Base-by-base conservation (phyloP, 1,284 basidiomycete species). In the Sparassis latifolia region DNA sequence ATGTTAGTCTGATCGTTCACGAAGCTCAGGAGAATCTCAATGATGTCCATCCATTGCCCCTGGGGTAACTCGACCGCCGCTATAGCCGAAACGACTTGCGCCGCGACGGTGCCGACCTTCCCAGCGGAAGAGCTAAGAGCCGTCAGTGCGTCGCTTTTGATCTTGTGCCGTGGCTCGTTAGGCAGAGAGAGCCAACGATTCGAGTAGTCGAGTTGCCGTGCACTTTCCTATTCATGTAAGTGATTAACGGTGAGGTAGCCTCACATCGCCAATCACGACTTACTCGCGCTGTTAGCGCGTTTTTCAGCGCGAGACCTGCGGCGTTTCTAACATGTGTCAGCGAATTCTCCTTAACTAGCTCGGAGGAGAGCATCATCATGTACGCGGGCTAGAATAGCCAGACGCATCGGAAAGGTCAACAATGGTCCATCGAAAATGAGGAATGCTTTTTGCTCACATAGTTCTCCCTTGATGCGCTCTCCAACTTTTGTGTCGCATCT, bases 291-390 rank as follows among this genome's bases (percentile, higher is more conserved):
- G 86, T 83, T 52, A 99, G 74, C 53, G 93, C 84, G 69, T 99
- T 99, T 82, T 99, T 99, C 72, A 99, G 78, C 20, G 95, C 95
- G 47, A 99, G 79, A 69, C 93, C 95, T 29, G 97, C 94, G 12
- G 96, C 94, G 64, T 92, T 95, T 59, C 96, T 81, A 48, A 97
- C 82, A 68, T 92, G 86, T 38, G 85, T 62, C n/a, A 76, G 76
- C 6, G 80, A 79, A 43, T 62, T 72, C 66, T 92, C 89, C 58
- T 91, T 87, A 35, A 83, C 81, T 44, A 97, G 80, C 61, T 93
- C 89, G 10, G 79, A 70, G 33, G 89, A 86, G 55, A 97, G 84
- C 74, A 91, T 92, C 64, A 85, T 67, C 79, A 96, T 85, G 74
- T 97, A 97, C 59, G 84, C 84, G 54, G 89, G 86, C 91, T 94